These are phyloP conservation scores for Alectoria sarmentosa DNA, from an alignment of 495 filamentous ascomycete genomes.

Conservation along the genomic window DNA sequence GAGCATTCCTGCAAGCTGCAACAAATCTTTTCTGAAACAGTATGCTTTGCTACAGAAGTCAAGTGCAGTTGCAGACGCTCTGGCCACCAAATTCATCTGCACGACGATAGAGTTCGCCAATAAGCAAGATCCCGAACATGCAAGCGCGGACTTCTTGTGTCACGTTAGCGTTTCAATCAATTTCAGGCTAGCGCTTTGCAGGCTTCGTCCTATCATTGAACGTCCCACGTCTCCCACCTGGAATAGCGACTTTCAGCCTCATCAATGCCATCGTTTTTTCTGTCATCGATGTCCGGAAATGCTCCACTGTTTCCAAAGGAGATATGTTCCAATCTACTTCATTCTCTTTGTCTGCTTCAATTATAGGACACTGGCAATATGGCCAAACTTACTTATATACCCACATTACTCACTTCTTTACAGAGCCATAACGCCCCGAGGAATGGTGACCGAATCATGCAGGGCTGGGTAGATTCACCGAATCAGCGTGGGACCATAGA, in stretches of 20 bases:
- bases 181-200: neutral
- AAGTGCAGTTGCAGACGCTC: neutral
- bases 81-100: neutral
- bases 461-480: constrained; percentile 25
- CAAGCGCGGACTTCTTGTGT: neutral
- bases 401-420: neutral
- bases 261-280: neutral
- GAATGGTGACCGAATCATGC: neutral
- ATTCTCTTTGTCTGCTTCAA: neutral
- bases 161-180: neutral
- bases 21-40: neutral
- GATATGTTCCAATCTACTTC: neutral
- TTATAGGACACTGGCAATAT: neutral
- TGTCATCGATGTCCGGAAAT: neutral
- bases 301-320: neutral
- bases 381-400: neutral
- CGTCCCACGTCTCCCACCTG: neutral
- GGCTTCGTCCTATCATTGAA: neutral
- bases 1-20: neutral
- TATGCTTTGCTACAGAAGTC: neutral
- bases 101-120: neutral
- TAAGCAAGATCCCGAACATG: neutral
- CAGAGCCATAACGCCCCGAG: neutral
- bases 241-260: neutral
- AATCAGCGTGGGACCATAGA: constrained; percentile 30